Percentiles rank a stretch among this genome's conserved stretches.
Conservation (phyloP, 805 yeast genomes). For the Candida broadrunensis region DNA sequence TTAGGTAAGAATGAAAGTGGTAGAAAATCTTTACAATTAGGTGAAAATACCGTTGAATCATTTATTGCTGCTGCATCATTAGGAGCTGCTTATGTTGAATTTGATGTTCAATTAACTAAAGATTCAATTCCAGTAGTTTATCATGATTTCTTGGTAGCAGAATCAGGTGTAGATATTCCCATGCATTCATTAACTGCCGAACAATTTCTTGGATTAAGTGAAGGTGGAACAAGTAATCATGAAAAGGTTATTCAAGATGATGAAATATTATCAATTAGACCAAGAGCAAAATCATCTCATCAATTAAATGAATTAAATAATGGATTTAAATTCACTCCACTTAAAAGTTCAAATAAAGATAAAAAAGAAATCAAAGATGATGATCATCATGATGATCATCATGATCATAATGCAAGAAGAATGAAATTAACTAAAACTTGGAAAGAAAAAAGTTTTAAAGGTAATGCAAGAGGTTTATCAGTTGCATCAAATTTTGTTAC, state of each 20-base stretch:
- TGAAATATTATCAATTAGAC: conserved; percentile 32
- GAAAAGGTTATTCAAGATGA: conserved; percentile 31
- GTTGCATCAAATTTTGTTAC: conserved; percentile 93
- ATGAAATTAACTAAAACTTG: conserved; percentile 88
- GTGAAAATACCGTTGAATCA: conserved; percentile 93
- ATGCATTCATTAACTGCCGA: conserved; percentile 90
- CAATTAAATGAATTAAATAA: conserved; percentile 28
- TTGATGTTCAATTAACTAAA: conserved; percentile 92
- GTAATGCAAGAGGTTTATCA: conserved; percentile 85
- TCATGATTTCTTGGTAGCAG: conserved; percentile 93
- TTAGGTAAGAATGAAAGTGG: conserved; percentile 79
- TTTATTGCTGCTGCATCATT: conserved; percentile 94
- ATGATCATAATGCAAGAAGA: conserved; percentile 48
- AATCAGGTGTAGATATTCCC: conserved; percentile 93
- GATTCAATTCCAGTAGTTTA: conserved; percentile 90
- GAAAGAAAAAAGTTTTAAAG: conserved; percentile 83
- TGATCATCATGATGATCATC: conserved; percentile 35
- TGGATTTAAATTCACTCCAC: conserved; percentile 9
- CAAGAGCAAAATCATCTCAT: conserved; percentile 39
- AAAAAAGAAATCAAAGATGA: conserved; percentile 18
- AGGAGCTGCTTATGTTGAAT: conserved; percentile 96
- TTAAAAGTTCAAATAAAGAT: conserved; percentile 1
- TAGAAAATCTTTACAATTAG: conserved; percentile 79
- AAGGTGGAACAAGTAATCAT: conserved; percentile 8
- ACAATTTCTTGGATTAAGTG: conserved; percentile 68